These are phyloP conservation scores for Dacryopinax primogenitus DNA, from an alignment of 768 basidiomycete genomes.

Conservation along the genomic window DNA sequence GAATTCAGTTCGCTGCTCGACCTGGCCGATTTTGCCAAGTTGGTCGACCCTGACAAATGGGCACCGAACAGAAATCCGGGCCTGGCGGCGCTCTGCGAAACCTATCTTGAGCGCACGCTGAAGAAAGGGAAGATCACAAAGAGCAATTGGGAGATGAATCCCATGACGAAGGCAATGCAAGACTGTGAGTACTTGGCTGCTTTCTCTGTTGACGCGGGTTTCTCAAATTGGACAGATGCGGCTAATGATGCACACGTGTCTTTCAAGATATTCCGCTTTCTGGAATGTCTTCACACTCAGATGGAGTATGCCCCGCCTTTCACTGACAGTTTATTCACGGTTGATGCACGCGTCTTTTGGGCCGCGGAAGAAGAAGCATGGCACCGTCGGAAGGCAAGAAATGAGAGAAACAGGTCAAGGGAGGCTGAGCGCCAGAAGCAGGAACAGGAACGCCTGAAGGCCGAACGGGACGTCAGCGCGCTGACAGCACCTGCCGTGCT, in stretches of 20 bases:
- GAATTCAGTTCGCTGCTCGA: neutral
- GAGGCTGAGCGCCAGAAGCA: no score
- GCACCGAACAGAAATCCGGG: neutral
- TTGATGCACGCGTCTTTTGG: no score
- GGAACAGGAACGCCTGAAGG: no score
- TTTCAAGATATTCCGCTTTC: neutral
- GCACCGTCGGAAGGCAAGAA: no score
- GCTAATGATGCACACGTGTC: neutral
- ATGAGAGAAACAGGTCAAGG: no score
- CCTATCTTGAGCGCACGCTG: neutral
- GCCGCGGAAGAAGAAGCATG: no score
- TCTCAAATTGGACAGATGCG: neutral
- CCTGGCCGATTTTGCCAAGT: neutral
- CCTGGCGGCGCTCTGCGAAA: neutral
- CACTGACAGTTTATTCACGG: neutral
- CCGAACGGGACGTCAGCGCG: no score
- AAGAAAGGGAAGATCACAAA: neutral
- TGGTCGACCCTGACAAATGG: neutral
- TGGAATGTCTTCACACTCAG: neutral
- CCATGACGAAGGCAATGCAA: constrained; percentile 3
- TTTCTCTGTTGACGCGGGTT: neutral
- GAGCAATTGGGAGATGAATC: constrained; percentile 3
- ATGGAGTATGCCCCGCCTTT: neutral
- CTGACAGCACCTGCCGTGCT: no score
- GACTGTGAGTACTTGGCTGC: neutral